Percentiles rank a stretch among this genome's conserved stretches.
Evolutionary conservation across 1,284 basidiomycete genomes (phyloP).

Genomic region (Ustilago nuda): DNA sequence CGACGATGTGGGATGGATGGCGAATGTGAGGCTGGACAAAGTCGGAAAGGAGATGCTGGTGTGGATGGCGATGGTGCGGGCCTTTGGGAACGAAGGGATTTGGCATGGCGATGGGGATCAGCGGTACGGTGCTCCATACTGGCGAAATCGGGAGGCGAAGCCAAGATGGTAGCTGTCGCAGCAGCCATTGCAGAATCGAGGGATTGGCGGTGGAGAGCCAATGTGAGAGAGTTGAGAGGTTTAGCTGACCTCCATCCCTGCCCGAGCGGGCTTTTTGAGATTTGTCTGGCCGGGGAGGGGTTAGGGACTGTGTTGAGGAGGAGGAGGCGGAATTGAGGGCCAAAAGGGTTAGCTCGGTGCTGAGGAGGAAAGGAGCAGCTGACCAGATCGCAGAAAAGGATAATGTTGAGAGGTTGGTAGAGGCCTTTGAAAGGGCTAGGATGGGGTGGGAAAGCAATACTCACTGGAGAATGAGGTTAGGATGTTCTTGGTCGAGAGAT

Average conservation of each 20-base stretch:
- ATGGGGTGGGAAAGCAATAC: slow-evolving; percentile 2
- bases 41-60: slow-evolving; percentile 26
- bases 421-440: neutral
- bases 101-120: slow-evolving; percentile 26
- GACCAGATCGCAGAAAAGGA: neutral
- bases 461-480: slow-evolving; percentile 18
- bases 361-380: neutral
- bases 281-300: too few relatives aligned
- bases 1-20: slow-evolving; percentile 40
- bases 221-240: neutral
- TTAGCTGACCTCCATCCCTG: slow-evolving; percentile 33
- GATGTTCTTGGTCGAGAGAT: slow-evolving; percentile 13
- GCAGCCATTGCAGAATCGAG: slow-evolving; percentile 32
- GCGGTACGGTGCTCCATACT: slow-evolving; percentile 34
- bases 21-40: slow-evolving; percentile 17
- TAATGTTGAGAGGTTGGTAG: neutral
- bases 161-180: slow-evolving; percentile 37
- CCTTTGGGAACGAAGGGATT: slow-evolving; percentile 26
- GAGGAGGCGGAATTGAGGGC: neutral
- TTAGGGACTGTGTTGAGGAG: too few relatives aligned
- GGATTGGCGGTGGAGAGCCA: neutral
- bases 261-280: neutral
- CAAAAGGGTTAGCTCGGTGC: neutral
- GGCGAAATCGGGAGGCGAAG: slow-evolving; percentile 36
- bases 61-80: slow-evolving; percentile 34